phyloP scores from a whole-genome alignment of 2,329 filamentous ascomycete species.

The Claviceps sp. region DNA sequence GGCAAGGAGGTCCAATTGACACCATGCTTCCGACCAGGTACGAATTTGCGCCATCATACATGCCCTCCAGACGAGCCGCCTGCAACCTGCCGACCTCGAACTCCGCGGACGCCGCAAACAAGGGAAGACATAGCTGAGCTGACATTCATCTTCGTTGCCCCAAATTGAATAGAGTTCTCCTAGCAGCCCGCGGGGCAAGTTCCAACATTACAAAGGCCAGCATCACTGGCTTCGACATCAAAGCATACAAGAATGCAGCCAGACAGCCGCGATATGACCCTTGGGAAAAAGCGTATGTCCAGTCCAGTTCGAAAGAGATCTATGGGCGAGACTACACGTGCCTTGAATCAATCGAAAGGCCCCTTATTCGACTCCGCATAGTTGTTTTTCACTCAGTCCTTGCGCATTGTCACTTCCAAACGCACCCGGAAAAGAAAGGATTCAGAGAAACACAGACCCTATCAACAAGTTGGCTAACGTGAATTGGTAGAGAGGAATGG shows the following conservation, averaged over 20 bases:
- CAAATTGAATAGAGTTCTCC: conserved; percentile 26
- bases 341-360: no score
- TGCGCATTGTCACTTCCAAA: not conserved
- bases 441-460: no score
- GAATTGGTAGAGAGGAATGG: conserved; percentile 70
- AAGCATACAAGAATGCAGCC: conserved; percentile 61
- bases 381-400: no score
- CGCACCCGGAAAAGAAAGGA: no score
- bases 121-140: not conserved
- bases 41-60: conserved; percentile 4
- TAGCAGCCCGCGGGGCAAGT: conserved; percentile 39
- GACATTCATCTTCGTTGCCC: not conserved
- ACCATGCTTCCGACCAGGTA: conserved; percentile 29
- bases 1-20: conserved; percentile 4
- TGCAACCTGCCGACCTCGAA: not conserved
- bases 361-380: no score
- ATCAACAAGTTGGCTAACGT: not conserved
- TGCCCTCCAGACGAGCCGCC: conserved; percentile 2
- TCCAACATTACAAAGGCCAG: conserved; percentile 72
- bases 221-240: conserved; percentile 86
- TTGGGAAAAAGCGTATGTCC: conserved; percentile 49
- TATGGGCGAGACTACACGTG: not conserved
- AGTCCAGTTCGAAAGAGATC: not conserved
- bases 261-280: conserved; percentile 51
- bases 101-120: not conserved